phyloP scores from a whole-genome alignment of 768 basidiomycete species.

The Tricholoma saponaceum region DNA sequence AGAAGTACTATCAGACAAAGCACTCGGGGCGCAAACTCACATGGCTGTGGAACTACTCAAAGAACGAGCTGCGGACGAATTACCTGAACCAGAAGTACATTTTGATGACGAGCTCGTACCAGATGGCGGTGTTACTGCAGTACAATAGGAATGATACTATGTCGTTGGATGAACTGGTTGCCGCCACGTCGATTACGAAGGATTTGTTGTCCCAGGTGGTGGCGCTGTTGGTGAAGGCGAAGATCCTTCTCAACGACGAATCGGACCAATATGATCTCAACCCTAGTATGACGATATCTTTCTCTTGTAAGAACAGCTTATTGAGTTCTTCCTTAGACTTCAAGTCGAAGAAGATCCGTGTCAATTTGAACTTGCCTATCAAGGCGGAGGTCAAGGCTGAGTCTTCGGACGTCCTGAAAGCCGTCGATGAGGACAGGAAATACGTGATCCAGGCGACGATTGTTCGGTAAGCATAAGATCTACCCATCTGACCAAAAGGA shows the following conservation, averaged over 20 bases:
- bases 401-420: constrained; percentile 86
- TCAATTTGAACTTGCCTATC: constrained; percentile 89
- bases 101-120: constrained; percentile 93
- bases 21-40: constrained; percentile 95
- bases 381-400: constrained; percentile 96
- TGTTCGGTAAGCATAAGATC: constrained; percentile 51
- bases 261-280: constrained; percentile 90
- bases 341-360: constrained; percentile 95
- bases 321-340: constrained; percentile 48
- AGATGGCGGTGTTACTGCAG: constrained; percentile 93
- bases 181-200: constrained; percentile 78
- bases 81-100: constrained; percentile 96
- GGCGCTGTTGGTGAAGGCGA: constrained; percentile 79
- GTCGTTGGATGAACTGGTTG: constrained; percentile 73
- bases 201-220: constrained; percentile 75
- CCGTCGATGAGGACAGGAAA: constrained; percentile 97
- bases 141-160: constrained; percentile 93
- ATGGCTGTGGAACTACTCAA: constrained; percentile 98
- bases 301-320: no score
- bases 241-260: constrained; percentile 87
- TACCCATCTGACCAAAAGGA: background rate
- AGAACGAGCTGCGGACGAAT: constrained; percentile 94
- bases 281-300: constrained; percentile 40
- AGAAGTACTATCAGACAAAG: constrained; percentile 91
- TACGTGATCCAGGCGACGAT: constrained; percentile 96